Percentiles rank a stretch among this genome's conserved stretches.
Conservation (phyloP, 1,284 basidiomycete species). For the Sporisorium scitamineum region DNA sequence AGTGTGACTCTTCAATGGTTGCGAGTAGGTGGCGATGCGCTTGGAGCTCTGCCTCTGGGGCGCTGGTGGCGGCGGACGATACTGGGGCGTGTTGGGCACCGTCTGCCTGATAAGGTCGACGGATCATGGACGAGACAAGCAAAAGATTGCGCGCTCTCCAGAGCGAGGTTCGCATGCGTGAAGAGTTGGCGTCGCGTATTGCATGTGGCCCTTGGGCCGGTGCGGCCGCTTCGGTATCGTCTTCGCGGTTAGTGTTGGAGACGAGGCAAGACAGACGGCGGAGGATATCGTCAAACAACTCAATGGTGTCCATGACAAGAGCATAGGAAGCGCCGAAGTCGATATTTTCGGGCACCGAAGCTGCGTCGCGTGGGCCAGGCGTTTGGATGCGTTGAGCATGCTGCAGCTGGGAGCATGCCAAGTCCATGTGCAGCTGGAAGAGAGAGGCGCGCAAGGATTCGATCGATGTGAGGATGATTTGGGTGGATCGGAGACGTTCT, state of each 20-base stretch:
- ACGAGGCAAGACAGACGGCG: constrained; percentile 35
- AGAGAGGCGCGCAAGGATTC: constrained; percentile 42
- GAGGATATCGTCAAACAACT: constrained; percentile 40
- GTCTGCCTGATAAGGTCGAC: constrained; percentile 9
- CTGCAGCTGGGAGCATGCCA: constrained; percentile 35
- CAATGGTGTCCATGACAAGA: constrained; percentile 42
- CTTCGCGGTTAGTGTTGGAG: constrained; percentile 11
- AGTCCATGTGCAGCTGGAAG: constrained; percentile 35
- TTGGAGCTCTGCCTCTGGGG: constrained; percentile 13
- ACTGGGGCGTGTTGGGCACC: neutral
- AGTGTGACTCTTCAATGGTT: constrained; percentile 38
- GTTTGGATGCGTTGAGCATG: neutral
- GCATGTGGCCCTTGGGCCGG: constrained; percentile 1
- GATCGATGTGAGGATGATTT: constrained; percentile 35
- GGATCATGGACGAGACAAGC: constrained; percentile 30
- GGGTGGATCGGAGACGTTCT: constrained; percentile 32
- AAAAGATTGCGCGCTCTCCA: constrained; percentile 40
- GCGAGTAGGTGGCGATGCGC: constrained; percentile 35
- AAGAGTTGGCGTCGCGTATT: constrained; percentile 19
- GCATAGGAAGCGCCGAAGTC: constrained; percentile 27
- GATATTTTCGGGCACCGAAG: neutral
- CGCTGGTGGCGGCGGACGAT: neutral
- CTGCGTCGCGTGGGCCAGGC: neutral
- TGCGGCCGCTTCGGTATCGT: neutral
- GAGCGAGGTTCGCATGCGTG: constrained; percentile 30